Base-by-base conservation (phyloP, 1,284 basidiomycete species). In the Quambalaria eucalypti region DNA sequence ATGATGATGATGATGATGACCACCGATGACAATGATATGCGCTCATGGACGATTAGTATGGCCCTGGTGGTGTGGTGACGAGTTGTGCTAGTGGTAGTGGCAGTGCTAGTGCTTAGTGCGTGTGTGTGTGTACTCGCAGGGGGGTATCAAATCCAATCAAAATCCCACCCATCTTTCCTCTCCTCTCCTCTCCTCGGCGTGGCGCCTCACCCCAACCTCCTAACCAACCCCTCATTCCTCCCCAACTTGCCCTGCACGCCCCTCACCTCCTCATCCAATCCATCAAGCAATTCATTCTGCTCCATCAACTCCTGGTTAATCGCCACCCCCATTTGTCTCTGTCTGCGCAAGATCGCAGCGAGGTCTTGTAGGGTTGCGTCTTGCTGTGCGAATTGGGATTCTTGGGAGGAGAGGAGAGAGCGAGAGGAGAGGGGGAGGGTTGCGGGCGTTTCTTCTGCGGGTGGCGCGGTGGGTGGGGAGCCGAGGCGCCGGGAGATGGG, bases 261-360 rank as follows among this genome's bases (percentile, higher is more conserved):
- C 65, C 87, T 87, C 44, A 90, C 84, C 52, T 90, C 84, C 39
- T 80, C 77, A 21, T 84, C 81, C 52, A 97, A 78, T 67, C 84
- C 83, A 69, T 92, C 87, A 64, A 97, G 77, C 77, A 95, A 76
- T 70, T 92, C 89, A 64, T 85, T 91, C 78, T 97, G 93, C 65
- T 85, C 79, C 5, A 79, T 79, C 56, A 98, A 83, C 78, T 98
- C 93, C 52, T 82, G 80, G 55, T 83, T 81, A 61, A 98, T 97
- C 16, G 90, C 89, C 61, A 88, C 80, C 9, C 92, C 93, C 47
- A 97, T 82, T 53, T 87, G 84, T 64, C 85, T 82, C 78, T 97
- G 92, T 39, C 89, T 81, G 60, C 84, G 82, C n/a, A 98, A 79
- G 56, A 95, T 84, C 0, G 87, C 82, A 0, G 87, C 85, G 36